Evolutionary conservation across 768 basidiomycete species (phyloP).

Genomic region (Tricholoma matsutake): DNA sequence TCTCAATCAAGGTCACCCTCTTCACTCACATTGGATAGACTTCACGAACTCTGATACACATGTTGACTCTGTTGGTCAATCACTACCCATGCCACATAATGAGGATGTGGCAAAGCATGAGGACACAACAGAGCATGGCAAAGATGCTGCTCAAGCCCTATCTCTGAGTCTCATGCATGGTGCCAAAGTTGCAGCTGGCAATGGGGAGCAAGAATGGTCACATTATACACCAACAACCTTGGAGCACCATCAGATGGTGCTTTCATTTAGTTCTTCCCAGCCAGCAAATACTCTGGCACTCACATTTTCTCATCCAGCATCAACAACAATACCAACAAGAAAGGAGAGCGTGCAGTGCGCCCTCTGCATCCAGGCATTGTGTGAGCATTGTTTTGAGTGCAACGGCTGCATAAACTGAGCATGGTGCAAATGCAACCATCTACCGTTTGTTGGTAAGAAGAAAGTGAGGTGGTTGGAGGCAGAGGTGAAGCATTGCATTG

Average conservation of each 20-base stretch:
- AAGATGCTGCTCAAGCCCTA: neutral
- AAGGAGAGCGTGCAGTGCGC: neutral
- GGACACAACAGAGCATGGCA: neutral
- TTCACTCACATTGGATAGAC: neutral
- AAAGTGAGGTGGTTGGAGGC: neutral
- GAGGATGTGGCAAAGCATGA: neutral
- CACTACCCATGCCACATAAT: neutral
- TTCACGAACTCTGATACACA: neutral
- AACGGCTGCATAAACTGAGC: neutral
- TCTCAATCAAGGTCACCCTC: neutral
- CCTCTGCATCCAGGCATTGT: neutral
- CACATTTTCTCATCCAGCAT: neutral
- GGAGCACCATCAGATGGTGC: conserved; percentile 1
- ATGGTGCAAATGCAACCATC: neutral
- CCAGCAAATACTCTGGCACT: no score
- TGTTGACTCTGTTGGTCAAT: neutral
- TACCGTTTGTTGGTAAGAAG: neutral
- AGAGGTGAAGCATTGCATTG: neutral
- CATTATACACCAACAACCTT: neutral
- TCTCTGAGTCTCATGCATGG: neutral
- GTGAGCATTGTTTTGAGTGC: neutral
- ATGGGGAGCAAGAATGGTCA: neutral
- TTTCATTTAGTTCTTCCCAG: neutral
- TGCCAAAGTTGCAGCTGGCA: neutral
- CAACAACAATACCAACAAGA: neutral